These are phyloP conservation scores for Isatis lusitanica DNA, from an alignment of 441 rosid species.

Conservation along the genomic window DNA sequence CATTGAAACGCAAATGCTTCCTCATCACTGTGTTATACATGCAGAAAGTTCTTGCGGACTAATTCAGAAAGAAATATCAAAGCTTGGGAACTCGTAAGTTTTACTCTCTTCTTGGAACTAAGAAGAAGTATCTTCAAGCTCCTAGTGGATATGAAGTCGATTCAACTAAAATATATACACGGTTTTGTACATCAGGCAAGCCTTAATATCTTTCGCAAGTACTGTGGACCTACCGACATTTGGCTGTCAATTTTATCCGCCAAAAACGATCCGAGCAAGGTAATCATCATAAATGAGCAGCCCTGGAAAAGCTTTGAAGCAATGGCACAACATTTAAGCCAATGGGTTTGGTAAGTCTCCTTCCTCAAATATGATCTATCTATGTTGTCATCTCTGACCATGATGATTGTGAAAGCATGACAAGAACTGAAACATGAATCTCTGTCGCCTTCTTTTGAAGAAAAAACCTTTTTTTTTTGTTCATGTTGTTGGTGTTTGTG, in stretches of 20 bases:
- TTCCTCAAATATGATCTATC: background rate
- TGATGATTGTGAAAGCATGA: conserved; percentile 4
- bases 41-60: conserved; percentile 55
- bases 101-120: background rate
- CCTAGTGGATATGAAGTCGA: background rate
- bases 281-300: conserved; percentile 44
- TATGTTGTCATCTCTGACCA: background rate
- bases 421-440: conserved; percentile 11
- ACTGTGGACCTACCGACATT: conserved; percentile 69
- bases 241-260: conserved; percentile 56
- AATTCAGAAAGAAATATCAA: conserved; percentile 23
- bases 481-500: conserved; percentile 14
- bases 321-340: conserved; percentile 76
- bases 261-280: conserved; percentile 21
- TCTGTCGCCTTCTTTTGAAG: background rate
- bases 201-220: conserved; percentile 72
- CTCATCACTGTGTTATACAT: conserved; percentile 26
- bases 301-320: conserved; percentile 65
- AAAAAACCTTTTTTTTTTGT: background rate
- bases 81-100: no score
- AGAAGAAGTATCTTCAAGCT: background rate
- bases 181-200: conserved; percentile 48
- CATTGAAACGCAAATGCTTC: conserved; percentile 6
- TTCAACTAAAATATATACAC: background rate
- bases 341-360: conserved; percentile 77